A percentile compares a stretch with the other conserved stretches of the same genome.
These are phyloP conservation scores for Petunia secreta DNA, from an alignment of 257 asterid species.

Conservation along the genomic window DNA sequence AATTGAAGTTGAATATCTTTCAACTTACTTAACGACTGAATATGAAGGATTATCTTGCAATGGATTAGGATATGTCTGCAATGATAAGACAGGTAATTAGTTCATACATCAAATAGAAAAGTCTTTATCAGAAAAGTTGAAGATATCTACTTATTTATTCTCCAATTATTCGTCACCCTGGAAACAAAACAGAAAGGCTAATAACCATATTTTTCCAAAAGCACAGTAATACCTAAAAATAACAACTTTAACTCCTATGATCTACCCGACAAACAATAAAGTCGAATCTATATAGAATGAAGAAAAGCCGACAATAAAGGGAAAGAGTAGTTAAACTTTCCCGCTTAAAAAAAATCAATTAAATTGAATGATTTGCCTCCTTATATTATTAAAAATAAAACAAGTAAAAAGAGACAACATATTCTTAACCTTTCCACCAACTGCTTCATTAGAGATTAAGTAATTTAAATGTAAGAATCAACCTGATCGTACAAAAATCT, in stretches of 20 bases:
- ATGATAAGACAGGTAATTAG: not conserved
- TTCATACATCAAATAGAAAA: not conserved
- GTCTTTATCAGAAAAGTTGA: not conserved
- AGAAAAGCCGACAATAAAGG: not conserved
- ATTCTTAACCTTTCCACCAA: not conserved
- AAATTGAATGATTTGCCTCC: not conserved
- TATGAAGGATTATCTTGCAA: slow-evolving; percentile 86
- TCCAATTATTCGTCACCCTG: not conserved
- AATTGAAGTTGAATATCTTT: not conserved
- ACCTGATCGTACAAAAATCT: not conserved
- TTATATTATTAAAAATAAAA: not conserved
- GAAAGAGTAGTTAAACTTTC: not conserved
- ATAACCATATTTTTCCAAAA: not conserved
- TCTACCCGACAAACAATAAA: not conserved
- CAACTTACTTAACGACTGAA: slow-evolving; percentile 71
- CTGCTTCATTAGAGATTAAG: not conserved
- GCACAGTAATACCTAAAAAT: not conserved
- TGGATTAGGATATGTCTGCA: slow-evolving; percentile 81
- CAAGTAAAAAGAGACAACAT: not conserved
- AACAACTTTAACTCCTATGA: not conserved
- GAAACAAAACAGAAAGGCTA: not conserved
- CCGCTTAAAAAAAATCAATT: not conserved
- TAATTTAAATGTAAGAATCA: not conserved
- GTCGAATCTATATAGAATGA: not conserved
- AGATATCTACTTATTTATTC: not conserved